These are phyloP conservation scores for Ananas comosus DNA, from an alignment of 176 grass and related monocot species.

Conservation along the genomic window DNA sequence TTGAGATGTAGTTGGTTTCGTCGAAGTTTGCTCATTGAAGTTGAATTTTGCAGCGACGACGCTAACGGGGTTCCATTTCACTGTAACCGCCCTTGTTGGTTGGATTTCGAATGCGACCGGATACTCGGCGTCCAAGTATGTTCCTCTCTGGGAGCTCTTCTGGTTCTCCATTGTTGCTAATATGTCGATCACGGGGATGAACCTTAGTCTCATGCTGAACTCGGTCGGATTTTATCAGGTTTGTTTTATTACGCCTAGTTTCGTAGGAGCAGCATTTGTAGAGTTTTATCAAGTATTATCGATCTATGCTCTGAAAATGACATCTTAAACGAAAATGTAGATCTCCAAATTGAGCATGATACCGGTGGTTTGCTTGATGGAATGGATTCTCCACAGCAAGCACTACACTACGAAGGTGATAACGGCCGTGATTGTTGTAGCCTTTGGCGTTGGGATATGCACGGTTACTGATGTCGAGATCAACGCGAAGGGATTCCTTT, in stretches of 20 bases:
- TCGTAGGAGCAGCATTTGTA: too few species aligned
- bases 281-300: background rate
- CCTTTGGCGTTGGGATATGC: slow-evolving; percentile 80
- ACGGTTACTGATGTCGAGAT: slow-evolving; percentile 81
- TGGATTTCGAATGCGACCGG: slow-evolving; percentile 85
- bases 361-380: slow-evolving; percentile 88
- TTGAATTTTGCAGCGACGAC: slow-evolving; percentile 53
- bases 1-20: background rate
- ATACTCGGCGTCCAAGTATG: slow-evolving; percentile 76
- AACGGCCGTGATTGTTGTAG: slow-evolving; percentile 54
- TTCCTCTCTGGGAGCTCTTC: slow-evolving; percentile 84
- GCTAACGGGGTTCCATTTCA: slow-evolving; percentile 91
- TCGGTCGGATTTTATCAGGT: slow-evolving; percentile 94
- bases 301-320: background rate
- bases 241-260: background rate
- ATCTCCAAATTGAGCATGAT: slow-evolving; percentile 97
- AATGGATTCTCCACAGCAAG: slow-evolving; percentile 69
- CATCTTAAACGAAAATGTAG: slow-evolving; percentile 15
- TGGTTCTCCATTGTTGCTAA: slow-evolving; percentile 95
- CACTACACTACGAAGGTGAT: slow-evolving; percentile 73
- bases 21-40: background rate
- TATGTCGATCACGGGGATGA: slow-evolving; percentile 92
- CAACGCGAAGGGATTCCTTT: slow-evolving; percentile 76
- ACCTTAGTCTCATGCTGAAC: slow-evolving; percentile 93
- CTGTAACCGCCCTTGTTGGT: slow-evolving; percentile 75